Evolutionary conservation across 805 yeast species (phyloP).

Genomic region (Wickerhamiella brachini): DNA sequence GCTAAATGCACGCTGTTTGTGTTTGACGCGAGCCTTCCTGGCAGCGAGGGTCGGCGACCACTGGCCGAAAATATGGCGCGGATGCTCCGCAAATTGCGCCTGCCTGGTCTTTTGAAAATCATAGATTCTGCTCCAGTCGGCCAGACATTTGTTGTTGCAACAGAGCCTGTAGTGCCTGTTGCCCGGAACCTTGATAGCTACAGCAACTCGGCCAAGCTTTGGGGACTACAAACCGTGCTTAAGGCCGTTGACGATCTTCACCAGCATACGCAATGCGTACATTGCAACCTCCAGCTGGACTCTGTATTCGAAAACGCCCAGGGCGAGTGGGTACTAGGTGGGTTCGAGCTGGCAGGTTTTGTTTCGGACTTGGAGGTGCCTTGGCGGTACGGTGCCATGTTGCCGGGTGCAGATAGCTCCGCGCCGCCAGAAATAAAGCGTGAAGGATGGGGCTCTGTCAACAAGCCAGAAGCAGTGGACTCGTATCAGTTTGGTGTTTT

Average conservation of each 20-base stretch:
- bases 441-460: slow-evolving; percentile 31
- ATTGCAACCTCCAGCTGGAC: slow-evolving; percentile 45
- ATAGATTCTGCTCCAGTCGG: slow-evolving; percentile 56
- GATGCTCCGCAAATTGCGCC: slow-evolving; percentile 41
- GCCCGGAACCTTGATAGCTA: slow-evolving; percentile 25
- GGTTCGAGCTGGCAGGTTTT: slow-evolving; percentile 55
- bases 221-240: slow-evolving; percentile 45
- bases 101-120: slow-evolving; percentile 55
- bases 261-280: slow-evolving; percentile 39
- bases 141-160: slow-evolving; percentile 40
- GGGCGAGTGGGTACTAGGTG: slow-evolving; percentile 80
- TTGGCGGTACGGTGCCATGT: slow-evolving; percentile 19
- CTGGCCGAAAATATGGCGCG: slow-evolving; percentile 34
- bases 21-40: slow-evolving; percentile 34
- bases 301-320: slow-evolving; percentile 49
- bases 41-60: slow-evolving; percentile 21
- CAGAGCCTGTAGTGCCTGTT: slow-evolving; percentile 54
- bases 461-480: slow-evolving; percentile 31
- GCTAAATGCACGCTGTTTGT: slow-evolving; percentile 50
- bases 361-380: slow-evolving; percentile 32
- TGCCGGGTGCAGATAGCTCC: slow-evolving; percentile 24
- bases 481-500: slow-evolving; percentile 51
- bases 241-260: slow-evolving; percentile 45
- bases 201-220: slow-evolving; percentile 27
- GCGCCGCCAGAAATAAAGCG: slow-evolving; percentile 42